Evolutionary conservation across 495 filamentous ascomycete species (phyloP), one percentile per base, ranked within the genome.

Genomic region (Daldinia caldariorum): DNA sequence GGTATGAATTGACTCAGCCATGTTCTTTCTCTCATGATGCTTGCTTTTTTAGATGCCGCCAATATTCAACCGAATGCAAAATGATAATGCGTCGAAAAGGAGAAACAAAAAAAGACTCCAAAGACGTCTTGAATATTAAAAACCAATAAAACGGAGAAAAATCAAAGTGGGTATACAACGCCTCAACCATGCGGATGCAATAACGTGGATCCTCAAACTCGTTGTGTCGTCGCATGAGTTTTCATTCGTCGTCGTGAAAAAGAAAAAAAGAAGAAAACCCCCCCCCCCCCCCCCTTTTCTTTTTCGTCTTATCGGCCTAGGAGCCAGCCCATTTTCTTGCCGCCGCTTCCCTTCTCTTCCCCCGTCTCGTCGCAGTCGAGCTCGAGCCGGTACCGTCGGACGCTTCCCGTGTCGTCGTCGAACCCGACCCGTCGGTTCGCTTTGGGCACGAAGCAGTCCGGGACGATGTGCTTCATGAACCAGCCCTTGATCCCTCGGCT

Each of bases 361-460:
- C 32, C 63, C 37, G 67, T 50, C 45, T 77, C 77, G 37, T 78
- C 80, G 14, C 77, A 77, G 9, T 83, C 82, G 9, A 86, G 76
- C 22, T 82, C 80, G 8, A 87, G 69, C 16, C 85, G 80, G 71
- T 87, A 87, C 22, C 85, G 77, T 49, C 85, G 79, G 50, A 87
- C 85, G 63, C 84, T 87, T 1, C 85, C 85, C 12, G 77, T 71
- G 66, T 87, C 84, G 61, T 83, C 81, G 71, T 84, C 82, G 51
- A 87, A 87, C 6, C 79, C 75, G 14, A 84, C 59, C 26, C 80
- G 79, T 16, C 85, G 63, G 53, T 74, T 77, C 38, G 76, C 76
- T 26, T 78, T 78, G 9, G 84, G 82, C 6, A 86, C 77, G 49
- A 87, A 82, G 74, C 84, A 87, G 32, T 87, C 85, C 12, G 85